These are phyloP conservation scores for Sphagnurus paluster DNA, from an alignment of 1,284 basidiomycete genomes.

Conservation along the genomic window DNA sequence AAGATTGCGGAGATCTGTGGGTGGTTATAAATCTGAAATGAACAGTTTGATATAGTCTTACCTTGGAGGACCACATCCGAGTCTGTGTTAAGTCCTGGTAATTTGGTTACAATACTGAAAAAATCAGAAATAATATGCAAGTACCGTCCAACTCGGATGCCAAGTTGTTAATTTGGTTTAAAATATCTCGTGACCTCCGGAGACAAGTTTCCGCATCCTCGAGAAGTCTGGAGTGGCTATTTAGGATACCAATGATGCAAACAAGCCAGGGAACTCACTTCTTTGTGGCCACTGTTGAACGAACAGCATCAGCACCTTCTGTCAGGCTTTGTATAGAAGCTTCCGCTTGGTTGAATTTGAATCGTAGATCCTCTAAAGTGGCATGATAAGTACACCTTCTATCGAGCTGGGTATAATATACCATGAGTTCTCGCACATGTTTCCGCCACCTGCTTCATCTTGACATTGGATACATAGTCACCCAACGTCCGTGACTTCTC, in stretches of 20 bases:
- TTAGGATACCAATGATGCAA: constrained; percentile 3
- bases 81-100: constrained; percentile 51
- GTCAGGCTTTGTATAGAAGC: constrained; percentile 52
- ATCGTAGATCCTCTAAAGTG: constrained; percentile 52
- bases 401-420: constrained; percentile 32
- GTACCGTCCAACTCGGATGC: constrained; percentile 55
- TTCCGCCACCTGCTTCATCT: constrained; percentile 79
- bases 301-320: constrained; percentile 59
- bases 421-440: constrained; percentile 73
- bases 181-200: constrained; percentile 55
- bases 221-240: constrained; percentile 42
- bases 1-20: constrained; percentile 65
- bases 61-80: constrained; percentile 58
- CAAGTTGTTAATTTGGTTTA: constrained; percentile 56
- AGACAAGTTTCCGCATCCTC: constrained; percentile 59
- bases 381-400: background rate
- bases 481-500: constrained; percentile 69
- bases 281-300: constrained; percentile 45
- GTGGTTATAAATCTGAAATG: background rate
- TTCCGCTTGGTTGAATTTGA: constrained; percentile 55
- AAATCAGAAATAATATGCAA: constrained; percentile 11
- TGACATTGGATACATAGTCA: constrained; percentile 75
- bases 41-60: constrained; percentile 26
- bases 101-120: constrained; percentile 10
- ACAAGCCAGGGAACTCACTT: constrained; percentile 41